phyloP scores from a whole-genome alignment of 371 early-diverging fungal genomes.

The Actinomucor elegans region DNA sequence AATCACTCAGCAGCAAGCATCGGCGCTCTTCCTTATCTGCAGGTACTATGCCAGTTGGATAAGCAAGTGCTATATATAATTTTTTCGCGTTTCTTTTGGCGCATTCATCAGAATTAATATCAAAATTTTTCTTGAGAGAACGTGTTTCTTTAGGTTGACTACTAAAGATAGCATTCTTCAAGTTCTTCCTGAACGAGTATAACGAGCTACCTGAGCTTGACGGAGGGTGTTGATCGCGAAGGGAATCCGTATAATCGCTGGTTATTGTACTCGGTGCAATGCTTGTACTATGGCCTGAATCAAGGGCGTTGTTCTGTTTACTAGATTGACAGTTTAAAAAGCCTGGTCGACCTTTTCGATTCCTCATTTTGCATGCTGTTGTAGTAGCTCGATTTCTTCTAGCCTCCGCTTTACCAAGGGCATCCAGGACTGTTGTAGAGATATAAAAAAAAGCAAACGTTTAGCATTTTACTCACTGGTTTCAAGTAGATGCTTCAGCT shows the following conservation, averaged over 20 bases:
- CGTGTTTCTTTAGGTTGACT: slow-evolving; percentile 22
- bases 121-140: not conserved
- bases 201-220: slow-evolving; percentile 10
- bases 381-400: not conserved
- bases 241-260: not conserved
- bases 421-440: not conserved
- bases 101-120: slow-evolving; percentile 32
- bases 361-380: not conserved
- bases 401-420: not conserved
- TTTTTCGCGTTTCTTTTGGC: slow-evolving; percentile 33
- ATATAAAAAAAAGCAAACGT: too few species aligned
- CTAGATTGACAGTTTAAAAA: too few species aligned
- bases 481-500: too few species aligned
- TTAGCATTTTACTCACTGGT: too few species aligned
- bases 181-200: slow-evolving; percentile 18
- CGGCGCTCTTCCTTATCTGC: slow-evolving; percentile 20
- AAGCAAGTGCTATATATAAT: slow-evolving; percentile 28
- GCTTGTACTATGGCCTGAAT: not conserved
- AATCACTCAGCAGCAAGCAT: slow-evolving; percentile 41
- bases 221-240: not conserved
- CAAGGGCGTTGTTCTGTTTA: too few species aligned
- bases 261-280: not conserved
- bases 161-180: slow-evolving; percentile 26
- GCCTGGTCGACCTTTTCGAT: not conserved
- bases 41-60: slow-evolving; percentile 13